Percentiles rank a stretch among this genome's conserved stretches.
These are phyloP conservation scores for Ogataea methylovora DNA, from an alignment of 805 yeast species.

Conservation along the genomic window DNA sequence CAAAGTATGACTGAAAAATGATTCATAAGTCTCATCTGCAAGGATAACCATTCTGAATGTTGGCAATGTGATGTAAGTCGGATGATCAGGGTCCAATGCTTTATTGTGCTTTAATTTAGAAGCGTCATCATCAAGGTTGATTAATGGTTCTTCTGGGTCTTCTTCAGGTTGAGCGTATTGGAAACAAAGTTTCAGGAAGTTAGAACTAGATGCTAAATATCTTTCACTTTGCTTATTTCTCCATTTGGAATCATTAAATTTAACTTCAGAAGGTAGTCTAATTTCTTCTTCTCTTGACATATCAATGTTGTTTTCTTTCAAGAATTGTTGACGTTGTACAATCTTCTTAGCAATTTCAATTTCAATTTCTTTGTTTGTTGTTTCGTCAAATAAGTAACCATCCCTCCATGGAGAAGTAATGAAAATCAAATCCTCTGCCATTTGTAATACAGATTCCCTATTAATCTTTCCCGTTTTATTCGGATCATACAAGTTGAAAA, in stretches of 20 bases:
- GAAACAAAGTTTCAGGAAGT: conserved; percentile 78
- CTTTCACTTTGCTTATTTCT: conserved; percentile 65
- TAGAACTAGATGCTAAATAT: conserved; percentile 80
- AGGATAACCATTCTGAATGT: conserved; percentile 91
- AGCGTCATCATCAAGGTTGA: conserved; percentile 36
- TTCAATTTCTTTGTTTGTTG: conserved; percentile 58
- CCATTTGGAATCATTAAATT: conserved; percentile 55
- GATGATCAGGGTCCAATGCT: conserved; percentile 75
- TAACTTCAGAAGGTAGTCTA: conserved; percentile 49
- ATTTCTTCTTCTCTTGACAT: conserved; percentile 28
- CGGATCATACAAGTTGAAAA: conserved; percentile 68
- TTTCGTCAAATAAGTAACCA: conserved; percentile 53
- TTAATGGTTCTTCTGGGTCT: conserved; percentile 30
- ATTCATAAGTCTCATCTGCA: conserved; percentile 90
- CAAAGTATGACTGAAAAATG: conserved; percentile 66
- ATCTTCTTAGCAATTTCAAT: conserved; percentile 60
- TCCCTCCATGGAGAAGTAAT: conserved; percentile 85
- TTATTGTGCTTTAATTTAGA: conserved; percentile 50
- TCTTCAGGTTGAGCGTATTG: conserved; percentile 79
- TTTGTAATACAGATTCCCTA: conserved; percentile 70
- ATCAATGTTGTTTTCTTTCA: conserved; percentile 23
- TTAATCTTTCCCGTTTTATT: conserved; percentile 54
- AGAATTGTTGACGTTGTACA: conserved; percentile 29
- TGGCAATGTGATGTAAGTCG: conserved; percentile 68
- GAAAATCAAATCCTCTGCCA: conserved; percentile 81